phyloP scores from a whole-genome alignment of 1,139 yeast genomes.

The Yamadazyma atmosphaerica region DNA sequence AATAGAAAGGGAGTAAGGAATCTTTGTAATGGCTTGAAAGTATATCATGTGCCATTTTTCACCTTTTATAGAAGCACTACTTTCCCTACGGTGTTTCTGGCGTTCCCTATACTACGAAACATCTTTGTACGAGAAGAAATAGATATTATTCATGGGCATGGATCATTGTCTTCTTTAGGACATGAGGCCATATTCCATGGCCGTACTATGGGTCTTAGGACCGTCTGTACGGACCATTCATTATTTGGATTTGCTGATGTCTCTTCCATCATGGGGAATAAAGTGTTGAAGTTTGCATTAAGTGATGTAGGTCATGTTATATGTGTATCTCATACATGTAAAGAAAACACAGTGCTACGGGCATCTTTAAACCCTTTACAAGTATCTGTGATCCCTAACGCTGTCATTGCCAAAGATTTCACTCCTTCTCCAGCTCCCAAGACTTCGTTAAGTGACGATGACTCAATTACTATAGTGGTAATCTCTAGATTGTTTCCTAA shows the following conservation, averaged over 20 bases:
- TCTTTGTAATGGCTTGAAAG: slow-evolving; percentile 87
- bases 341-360: slow-evolving; percentile 90
- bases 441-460: slow-evolving; percentile 7
- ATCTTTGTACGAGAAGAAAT: slow-evolving; percentile 83
- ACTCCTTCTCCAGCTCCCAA: slow-evolving; percentile 46
- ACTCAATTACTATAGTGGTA: slow-evolving; percentile 74
- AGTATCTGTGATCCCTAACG: slow-evolving; percentile 94
- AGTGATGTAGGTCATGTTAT: slow-evolving; percentile 90
- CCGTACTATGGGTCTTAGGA: slow-evolving; percentile 85
- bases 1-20: slow-evolving; percentile 78
- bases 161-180: slow-evolving; percentile 80
- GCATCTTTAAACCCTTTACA: slow-evolving; percentile 76
- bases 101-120: slow-evolving; percentile 82
- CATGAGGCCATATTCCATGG: slow-evolving; percentile 92
- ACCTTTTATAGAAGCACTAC: slow-evolving; percentile 81
- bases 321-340: slow-evolving; percentile 95
- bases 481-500: slow-evolving; percentile 92
- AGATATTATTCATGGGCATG: slow-evolving; percentile 94
- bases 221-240: slow-evolving; percentile 95
- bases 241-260: slow-evolving; percentile 91
- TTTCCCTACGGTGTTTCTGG: slow-evolving; percentile 85
- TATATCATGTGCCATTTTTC: slow-evolving; percentile 83
- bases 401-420: slow-evolving; percentile 84
- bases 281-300: slow-evolving; percentile 76
- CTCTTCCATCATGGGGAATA: slow-evolving; percentile 82